Evolutionary conservation across 805 yeast genomes (phyloP), one percentile per base, ranked within the genome.

Genomic region (Aciculoconidium aculeatum): DNA sequence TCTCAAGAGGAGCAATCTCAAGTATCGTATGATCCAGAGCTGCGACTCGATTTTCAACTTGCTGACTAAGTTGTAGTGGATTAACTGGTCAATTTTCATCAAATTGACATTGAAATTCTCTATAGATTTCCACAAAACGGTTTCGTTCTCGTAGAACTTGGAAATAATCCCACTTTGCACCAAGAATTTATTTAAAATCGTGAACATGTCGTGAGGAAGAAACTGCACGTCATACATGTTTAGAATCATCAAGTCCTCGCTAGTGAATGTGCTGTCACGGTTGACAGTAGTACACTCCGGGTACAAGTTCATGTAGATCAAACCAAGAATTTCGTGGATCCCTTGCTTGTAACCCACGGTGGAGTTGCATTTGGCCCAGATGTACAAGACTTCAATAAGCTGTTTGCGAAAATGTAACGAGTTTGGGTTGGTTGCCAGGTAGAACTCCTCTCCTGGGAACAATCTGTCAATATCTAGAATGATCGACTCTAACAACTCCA

Each of bases 21-120:
- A 59, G 47, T 66, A 73, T 24, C 79, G 44, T n/a, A 73, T 66
- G 15, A 71, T 54, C 78, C 78, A 73, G 23, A 73, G 55, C 30
- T 71, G 70, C 3, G 73, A 60, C 35, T 71, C 77, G 5, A 71
- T 47, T 34, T 59, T 56, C 21, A 70, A 52, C 37, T 62, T 65
- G 27, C 60, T 63, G 10, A 61, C 47, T 21, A 71, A 44, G 34
- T 58, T 58, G 38, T 68, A 67, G 37, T 68, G 71, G 11, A 70
- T 53, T 11, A 64, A 51, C 28, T 62, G 68, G 43, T 73, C 79
- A 4, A 67, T 60, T 35, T 70, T 63, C 59, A 72, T 71, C 22
- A 73, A 46, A 32, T 60, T 55, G 14, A 59, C 46, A 35, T 72
- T 70, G 46, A 73, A 71, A 14, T 51, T 47, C 30, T 70, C 69